These are phyloP conservation scores for Claviceps paspali DNA, from an alignment of 2,329 filamentous ascomycete genomes.

Conservation along the genomic window DNA sequence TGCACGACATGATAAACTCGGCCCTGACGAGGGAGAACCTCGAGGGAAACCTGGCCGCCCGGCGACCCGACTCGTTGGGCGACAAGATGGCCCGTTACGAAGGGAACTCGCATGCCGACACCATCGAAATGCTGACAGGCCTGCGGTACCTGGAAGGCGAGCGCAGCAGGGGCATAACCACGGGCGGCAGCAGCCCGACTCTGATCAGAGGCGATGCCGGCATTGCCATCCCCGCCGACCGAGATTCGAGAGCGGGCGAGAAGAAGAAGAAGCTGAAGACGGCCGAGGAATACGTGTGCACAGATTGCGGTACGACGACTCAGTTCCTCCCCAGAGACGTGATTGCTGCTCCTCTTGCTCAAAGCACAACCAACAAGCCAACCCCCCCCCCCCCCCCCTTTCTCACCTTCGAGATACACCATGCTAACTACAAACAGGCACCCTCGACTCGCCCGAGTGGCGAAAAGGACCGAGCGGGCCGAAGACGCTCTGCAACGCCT, in stretches of 20 bases:
- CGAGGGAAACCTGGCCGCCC: slow-evolving; percentile 52
- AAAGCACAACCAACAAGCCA: too few relatives aligned
- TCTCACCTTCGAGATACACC: background rate
- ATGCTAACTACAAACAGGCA: slow-evolving; percentile 31
- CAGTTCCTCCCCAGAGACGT: too few relatives aligned
- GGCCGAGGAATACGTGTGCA: slow-evolving; percentile 82
- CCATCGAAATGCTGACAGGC: slow-evolving; percentile 86
- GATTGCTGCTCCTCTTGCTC: too few relatives aligned
- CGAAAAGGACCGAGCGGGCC: slow-evolving; percentile 83
- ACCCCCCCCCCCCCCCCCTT: background rate
- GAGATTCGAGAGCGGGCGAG: slow-evolving; percentile 54
- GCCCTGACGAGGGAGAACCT: slow-evolving; percentile 68
- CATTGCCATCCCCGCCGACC: slow-evolving; percentile 68
- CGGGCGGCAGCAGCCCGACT: slow-evolving; percentile 65
- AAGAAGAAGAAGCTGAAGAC: slow-evolving; percentile 83
- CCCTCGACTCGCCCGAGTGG: slow-evolving; percentile 89
- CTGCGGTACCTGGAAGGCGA: slow-evolving; percentile 80
- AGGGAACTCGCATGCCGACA: slow-evolving; percentile 61
- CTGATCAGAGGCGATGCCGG: slow-evolving; percentile 76
- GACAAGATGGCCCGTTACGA: slow-evolving; percentile 80
- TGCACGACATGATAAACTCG: slow-evolving; percentile 47
- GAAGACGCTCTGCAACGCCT: slow-evolving; percentile 92
- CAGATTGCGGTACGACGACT: slow-evolving; percentile 68
- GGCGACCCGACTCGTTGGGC: slow-evolving; percentile 57
- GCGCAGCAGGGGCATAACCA: slow-evolving; percentile 74